Evolutionary conservation across 805 yeast species (phyloP).

Genomic region (Wickerhamomyces silvicola): DNA sequence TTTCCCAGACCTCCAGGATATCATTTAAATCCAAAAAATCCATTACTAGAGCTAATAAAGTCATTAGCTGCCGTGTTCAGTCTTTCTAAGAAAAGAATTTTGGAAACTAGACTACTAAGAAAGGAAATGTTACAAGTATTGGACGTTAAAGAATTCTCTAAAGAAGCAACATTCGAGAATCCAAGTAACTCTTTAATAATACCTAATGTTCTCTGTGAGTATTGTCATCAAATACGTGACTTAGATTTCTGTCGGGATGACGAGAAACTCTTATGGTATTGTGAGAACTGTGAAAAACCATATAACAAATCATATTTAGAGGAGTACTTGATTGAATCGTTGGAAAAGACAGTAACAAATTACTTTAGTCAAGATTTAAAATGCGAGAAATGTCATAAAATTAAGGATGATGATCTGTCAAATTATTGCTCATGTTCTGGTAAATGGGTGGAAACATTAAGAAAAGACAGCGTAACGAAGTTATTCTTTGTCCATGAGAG

Average conservation of each 20-base stretch:
- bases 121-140: constrained; percentile 66
- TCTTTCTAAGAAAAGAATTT: constrained; percentile 53
- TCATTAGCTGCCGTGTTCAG: constrained; percentile 64
- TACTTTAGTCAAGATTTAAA: constrained; percentile 75
- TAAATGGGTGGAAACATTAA: constrained; percentile 57
- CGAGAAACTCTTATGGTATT: constrained; percentile 42
- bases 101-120: constrained; percentile 72
- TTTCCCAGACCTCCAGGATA: constrained; percentile 80
- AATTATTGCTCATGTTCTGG: constrained; percentile 87
- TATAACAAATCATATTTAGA: constrained; percentile 69
- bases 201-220: constrained; percentile 67
- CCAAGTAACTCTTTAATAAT: constrained; percentile 69
- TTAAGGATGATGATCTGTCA: constrained; percentile 64
- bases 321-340: constrained; percentile 66
- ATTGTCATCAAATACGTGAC: constrained; percentile 69
- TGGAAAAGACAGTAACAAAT: constrained; percentile 46
- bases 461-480: constrained; percentile 36
- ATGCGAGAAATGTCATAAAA: constrained; percentile 69
- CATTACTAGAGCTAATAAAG: constrained; percentile 76
- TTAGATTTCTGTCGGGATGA: constrained; percentile 77
- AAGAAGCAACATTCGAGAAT: constrained; percentile 62
- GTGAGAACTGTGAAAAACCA: constrained; percentile 58
- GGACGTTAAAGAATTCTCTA: constrained; percentile 80
- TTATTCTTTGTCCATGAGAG: constrained; percentile 45
- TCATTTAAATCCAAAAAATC: constrained; percentile 50